Base-by-base conservation (phyloP, 352 stramenopile genomes). In the Pythium guiyangense region DNA sequence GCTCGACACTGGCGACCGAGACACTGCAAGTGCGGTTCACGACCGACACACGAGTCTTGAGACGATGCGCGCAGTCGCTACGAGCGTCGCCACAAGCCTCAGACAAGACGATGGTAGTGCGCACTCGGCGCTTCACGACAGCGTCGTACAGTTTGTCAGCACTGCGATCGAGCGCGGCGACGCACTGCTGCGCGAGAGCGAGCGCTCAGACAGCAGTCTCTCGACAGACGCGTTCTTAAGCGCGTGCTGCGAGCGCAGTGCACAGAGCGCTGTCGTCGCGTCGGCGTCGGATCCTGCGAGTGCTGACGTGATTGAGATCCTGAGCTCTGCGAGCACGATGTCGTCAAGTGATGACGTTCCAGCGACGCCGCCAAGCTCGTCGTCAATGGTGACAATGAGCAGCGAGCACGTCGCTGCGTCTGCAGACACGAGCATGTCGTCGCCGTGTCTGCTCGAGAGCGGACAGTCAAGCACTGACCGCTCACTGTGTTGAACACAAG, bases 391-490 rank as follows among this genome's bases (percentile, higher is more conserved):
- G 6, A 37, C 12, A 9, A 37, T 37, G 39, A 0, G 6, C 44
- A 48, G 37, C 6, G 12, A 43, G n/a, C 20, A 25, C 46, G 31
- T 37, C 4, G 26, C 34, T 46, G 47, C 59, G 29, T 50, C 59
- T 29, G 51, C 59, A 27, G 52, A 59, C 20, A 42, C 47, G 20
- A 60, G 46, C n/a, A 45, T 59, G 45, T 26, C 52, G 18, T 64
- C 59, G 29, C 35, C 52, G 26, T 60, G 52, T 42, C 3, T 60
- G 45, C 52, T 59, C 14, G 49, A 46, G 39, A 56, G 39, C 44
- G 37, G 48, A 9, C n/a, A 49, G 31, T 44, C 25, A 20, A 60
- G 20, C n/a, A 18, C 22, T 17, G 48, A 37, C 31, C 31, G 6
- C 31, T 37, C 2, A 9, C 31, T 2, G 12, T 9, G 31, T n/a